A percentile compares a stretch with the other conserved stretches of the same genome.
Conservation (phyloP, 1,284 basidiomycete genomes). For the Moesziomyces globuligerus region DNA sequence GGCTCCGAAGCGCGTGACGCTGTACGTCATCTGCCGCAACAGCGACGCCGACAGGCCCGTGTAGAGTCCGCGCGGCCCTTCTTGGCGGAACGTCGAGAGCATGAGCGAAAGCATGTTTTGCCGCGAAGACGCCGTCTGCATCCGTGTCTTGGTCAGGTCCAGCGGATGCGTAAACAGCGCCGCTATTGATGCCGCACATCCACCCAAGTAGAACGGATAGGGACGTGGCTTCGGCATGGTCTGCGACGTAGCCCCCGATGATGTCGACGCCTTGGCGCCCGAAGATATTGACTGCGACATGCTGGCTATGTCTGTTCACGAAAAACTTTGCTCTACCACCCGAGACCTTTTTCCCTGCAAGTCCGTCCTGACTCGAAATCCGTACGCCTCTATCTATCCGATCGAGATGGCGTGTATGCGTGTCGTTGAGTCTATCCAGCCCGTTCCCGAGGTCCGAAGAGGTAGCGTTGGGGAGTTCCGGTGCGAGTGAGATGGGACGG, state of each 20-base stretch:
- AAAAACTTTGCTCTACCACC: no score
- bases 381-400: no score
- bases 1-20: slow-evolving; percentile 61
- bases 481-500: no score
- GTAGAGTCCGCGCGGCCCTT: slow-evolving; percentile 60
- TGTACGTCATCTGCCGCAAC: slow-evolving; percentile 65
- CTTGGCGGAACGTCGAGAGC: slow-evolving; percentile 41
- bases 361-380: no score
- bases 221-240: slow-evolving; percentile 11
- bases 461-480: no score
- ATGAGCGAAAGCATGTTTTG: slow-evolving; percentile 52
- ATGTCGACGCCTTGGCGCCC: slow-evolving; percentile 3
- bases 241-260: background rate
- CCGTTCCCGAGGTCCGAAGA: no score
- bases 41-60: slow-evolving; percentile 62
- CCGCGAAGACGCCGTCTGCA: slow-evolving; percentile 64
- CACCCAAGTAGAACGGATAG: slow-evolving; percentile 65
- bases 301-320: background rate
- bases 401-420: no score
- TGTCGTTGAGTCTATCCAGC: no score
- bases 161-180: slow-evolving; percentile 67
- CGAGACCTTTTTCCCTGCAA: no score
- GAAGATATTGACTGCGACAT: slow-evolving; percentile 25
- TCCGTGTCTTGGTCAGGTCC: slow-evolving; percentile 66
- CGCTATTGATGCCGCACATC: slow-evolving; percentile 61